Evolutionary conservation across 169 alveolate genomes (phyloP).

Genomic region (Cryptosporidium sp.): DNA sequence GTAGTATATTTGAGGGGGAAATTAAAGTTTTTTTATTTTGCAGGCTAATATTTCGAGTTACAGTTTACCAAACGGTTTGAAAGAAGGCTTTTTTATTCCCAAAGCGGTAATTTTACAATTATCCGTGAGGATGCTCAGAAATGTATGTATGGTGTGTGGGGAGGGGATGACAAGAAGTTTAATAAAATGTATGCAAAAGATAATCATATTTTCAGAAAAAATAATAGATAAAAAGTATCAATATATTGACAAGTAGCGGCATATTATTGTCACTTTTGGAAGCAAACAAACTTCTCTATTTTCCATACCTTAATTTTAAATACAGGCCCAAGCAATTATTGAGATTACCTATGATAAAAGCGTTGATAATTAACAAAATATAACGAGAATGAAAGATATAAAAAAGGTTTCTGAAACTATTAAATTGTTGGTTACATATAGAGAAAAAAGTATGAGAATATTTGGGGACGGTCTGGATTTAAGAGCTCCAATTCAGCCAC

Average conservation of each 20-base stretch:
- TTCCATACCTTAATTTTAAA: background rate
- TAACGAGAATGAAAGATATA: background rate
- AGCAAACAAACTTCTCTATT: background rate
- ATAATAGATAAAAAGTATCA: background rate
- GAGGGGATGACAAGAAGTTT: background rate
- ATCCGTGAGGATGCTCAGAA: background rate
- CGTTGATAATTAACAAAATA: background rate
- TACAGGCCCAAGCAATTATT: background rate
- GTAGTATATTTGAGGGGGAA: background rate
- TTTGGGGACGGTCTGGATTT: slow-evolving; percentile 2
- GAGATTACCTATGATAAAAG: background rate
- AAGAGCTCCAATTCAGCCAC: slow-evolving; percentile 63
- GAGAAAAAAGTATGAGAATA: slow-evolving; percentile 14
- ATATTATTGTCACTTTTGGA: too few species aligned
- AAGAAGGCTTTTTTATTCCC: background rate
- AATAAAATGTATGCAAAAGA: background rate
- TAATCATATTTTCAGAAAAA: background rate
- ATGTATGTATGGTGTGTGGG: background rate
- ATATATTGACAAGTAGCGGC: background rate
- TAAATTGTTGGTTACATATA: slow-evolving; percentile 8
- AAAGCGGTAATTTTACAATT: slow-evolving; percentile 5
- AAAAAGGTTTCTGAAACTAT: background rate
- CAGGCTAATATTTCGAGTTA: background rate
- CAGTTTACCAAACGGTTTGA: too few species aligned
- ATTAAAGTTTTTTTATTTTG: too few species aligned